Evolutionary conservation across 345 rosid species (phyloP), one percentile per base, ranked within the genome.

Genomic region (Eucalyptus cloeziana): DNA sequence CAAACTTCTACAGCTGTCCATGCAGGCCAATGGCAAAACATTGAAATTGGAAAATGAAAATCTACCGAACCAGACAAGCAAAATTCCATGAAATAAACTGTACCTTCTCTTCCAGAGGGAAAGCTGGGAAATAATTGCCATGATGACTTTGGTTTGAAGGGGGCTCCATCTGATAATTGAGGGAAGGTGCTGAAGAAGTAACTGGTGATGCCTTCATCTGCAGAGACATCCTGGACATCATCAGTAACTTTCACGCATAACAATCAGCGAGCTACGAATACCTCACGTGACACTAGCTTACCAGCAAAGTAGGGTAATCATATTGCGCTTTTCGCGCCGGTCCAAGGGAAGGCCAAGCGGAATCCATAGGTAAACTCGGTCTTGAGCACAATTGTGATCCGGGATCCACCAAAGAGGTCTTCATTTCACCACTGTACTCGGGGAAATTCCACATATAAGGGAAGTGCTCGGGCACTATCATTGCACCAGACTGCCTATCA

Each of bases 91-190:
- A 56, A 40, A 76, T 80, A 52, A 52, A 52, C 58, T 52, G 33
- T 67, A 94, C 95, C 96, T 92, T 94, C 31, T 92, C 95, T 88
- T 93, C 94, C 87, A 89, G 92, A 83, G 93, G 91, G 91, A 92
- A 88, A 58, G 88, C 27, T 33, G 93, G 89, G 87, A 86, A 71
- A 87, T 76, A 89, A 90, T 88, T 93, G 90, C 86, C 86, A 76
- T 90, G 89, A 89, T 89, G 90, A 87, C 88, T 93, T 94, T 94
- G 96, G 97, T 94, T 95, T 95, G 96, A 95, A 95, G 97, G 97
- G 95, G 95, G 97, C 95, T 95, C 96, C 92, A 90, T 92, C 85
- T 90, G 95, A 90, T 89, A 90, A 89, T 89, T 91, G 69, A 85
- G 87, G 37, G 81, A 37, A 30, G 92, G 87, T 69, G 92, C 86